Evolutionary conservation across 306 rosid genomes (phyloP), one percentile per base, ranked within the genome.

Genomic region (Prunus armeniaca): DNA sequence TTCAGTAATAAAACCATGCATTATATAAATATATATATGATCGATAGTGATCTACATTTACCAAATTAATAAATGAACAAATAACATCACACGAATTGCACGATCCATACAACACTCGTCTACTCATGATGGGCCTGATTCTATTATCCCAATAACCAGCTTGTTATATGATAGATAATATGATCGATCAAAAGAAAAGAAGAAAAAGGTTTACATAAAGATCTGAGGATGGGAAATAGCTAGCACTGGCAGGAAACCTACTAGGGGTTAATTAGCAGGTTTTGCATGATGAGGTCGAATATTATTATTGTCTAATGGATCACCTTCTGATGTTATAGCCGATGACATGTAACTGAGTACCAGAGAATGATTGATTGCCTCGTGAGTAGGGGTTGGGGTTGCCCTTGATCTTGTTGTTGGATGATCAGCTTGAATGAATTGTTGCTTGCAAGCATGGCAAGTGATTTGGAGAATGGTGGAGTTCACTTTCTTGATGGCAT

Each of bases 401-500:
- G 49, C 54, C 54, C 54, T 49, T 49, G 54, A 49, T 25, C 56
- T 69, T 1, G 70, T 43, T 6, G 68, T 50, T 76, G 73, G 52
- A 27, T 60, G 65, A 13, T 27, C 38, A 13, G 89, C 74, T 78
- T 87, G 89, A 32, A 63, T 61, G 69, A 90, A 88, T 2, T 87
- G 90, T 75, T 86, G 89, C 72, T 87, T 91, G 75, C 99, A 96
- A 71, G 90, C 75, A 15, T 88, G 97, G 71, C 99, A 92, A n/a
- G 99, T 96, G 84, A 96, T 86, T 76, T 92, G 98, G 28, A 92
- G 93, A 79, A 96, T 73, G 15, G 96, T 89, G 2, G 98, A 96
- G 79, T 88, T 91, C 57, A 96, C 84, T 78, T 87, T 89, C 63
- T 89, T 90, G 61, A 87, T 76, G 28, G 98, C 99, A 54, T 87